These are phyloP conservation scores for Aspergillus hiratsukae DNA, from an alignment of 2,329 filamentous ascomycete genomes.

Conservation along the genomic window DNA sequence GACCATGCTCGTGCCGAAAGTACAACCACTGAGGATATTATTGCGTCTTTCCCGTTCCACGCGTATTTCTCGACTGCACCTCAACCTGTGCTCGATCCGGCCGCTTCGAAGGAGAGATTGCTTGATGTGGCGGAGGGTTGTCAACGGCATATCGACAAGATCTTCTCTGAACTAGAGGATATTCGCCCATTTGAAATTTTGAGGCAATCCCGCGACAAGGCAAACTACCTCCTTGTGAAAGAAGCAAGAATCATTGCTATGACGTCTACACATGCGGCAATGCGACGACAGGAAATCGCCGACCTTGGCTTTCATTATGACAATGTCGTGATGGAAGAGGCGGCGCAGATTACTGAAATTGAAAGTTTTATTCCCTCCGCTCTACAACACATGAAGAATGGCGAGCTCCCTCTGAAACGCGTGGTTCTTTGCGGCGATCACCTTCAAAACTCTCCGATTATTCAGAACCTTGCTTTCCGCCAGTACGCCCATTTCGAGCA, in stretches of 20 bases:
- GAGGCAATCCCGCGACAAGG: slow-evolving; percentile 81
- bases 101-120: slow-evolving; percentile 60
- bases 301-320: slow-evolving; percentile 94
- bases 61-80: slow-evolving; percentile 82
- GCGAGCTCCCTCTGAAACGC: slow-evolving; percentile 72
- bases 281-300: slow-evolving; percentile 85
- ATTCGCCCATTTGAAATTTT: slow-evolving; percentile 94
- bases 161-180: slow-evolving; percentile 89
- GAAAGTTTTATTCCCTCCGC: slow-evolving; percentile 94
- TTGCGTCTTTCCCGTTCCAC: slow-evolving; percentile 79
- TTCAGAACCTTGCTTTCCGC: slow-evolving; percentile 89
- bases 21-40: slow-evolving; percentile 57
- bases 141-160: slow-evolving; percentile 79
- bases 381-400: slow-evolving; percentile 75
- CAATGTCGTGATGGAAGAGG: slow-evolving; percentile 97
- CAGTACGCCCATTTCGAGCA: slow-evolving; percentile 96
- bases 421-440: slow-evolving; percentile 94
- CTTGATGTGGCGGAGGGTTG: slow-evolving; percentile 79
- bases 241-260: slow-evolving; percentile 98
- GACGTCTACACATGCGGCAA: slow-evolving; percentile 97
- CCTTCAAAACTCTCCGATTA: slow-evolving; percentile 91
- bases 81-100: slow-evolving; percentile 72
- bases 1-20: slow-evolving; percentile 57
- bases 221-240: slow-evolving; percentile 90
- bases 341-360: slow-evolving; percentile 94